Evolutionary conservation across 148 eudicot genomes (phyloP), one percentile per base, ranked within the genome.

Genomic region (Linanthus parryae): DNA sequence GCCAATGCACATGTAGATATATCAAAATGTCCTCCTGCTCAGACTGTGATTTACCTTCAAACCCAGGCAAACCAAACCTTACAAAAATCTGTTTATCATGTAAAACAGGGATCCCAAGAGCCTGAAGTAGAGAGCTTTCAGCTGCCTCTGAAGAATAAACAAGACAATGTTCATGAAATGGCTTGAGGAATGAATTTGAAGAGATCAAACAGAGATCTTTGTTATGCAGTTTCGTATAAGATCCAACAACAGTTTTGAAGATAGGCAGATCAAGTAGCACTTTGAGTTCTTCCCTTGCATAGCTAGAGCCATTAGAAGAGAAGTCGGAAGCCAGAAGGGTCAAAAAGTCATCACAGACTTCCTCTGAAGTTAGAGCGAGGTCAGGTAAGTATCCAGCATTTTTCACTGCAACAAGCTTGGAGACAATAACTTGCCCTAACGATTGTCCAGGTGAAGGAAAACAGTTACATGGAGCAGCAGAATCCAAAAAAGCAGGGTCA

Each of bases 331-430:
- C 88, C 62, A 92, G 84, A 37, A 92, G 78, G 54, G 73, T 69
- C 54, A 84, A 67, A 39, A 92, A 79, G 48, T 80, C 91, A 59
- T 88, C 99, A 44, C 88, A 54, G 35, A 79, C 81, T 48, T 90
- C 76, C 60, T 75, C 70, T 56, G 64, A 54, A 72, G 82, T 73
- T 29, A 94, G 77, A 52, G 90, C 69, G 38, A 77, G 71, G 58
- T 84, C 88, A 38, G 94, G 79, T 35, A 87, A 61, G 73, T 79
- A 87, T 38, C 99, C 99, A 61, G 91, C 81, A 36, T 63, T 74
- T 76, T 92, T 87, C 61, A 91, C 96, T 54, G 78, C 76, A 56
- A 74, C 85, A 56, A 92, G 80, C 68, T 87, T 92, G 68, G 85
- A 75, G 52, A 85, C 85, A 65, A 92, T 75, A 35, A 75, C 82